Base-by-base conservation (phyloP, 208 protist species). In the Trypanosoma mega region DNA sequence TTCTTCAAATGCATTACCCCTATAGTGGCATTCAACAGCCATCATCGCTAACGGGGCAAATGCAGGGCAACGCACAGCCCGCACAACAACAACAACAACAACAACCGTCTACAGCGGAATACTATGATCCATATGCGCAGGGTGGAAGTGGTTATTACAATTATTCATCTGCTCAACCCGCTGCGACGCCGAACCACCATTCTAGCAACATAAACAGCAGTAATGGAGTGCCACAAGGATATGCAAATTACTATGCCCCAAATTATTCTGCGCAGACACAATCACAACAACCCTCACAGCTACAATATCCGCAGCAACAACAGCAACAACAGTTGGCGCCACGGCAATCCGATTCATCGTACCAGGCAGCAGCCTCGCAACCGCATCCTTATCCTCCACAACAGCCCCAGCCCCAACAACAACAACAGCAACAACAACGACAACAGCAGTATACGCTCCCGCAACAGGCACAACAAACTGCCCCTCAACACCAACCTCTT, bases 141-240 rank as follows among this genome's bases (percentile, higher is more conserved):
- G 64, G 55, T 8, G 58, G 49, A 36, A 61, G 54, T 9, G 48
- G 59, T 26, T 34, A 39, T 24, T 53, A 47, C 58, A 56, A 64
- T 51, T 39, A 18, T 31, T 39, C 9, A n/a, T 23, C 34, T 27
- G 27, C 33, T 9, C 12, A 45, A 20, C 21, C 3, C 16, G 26
- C 29, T 12, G 18, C 57, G n/a, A n/a, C n/a, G n/a, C n/a, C n/a
- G n/a, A n/a, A n/a, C n/a, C n/a, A n/a, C n/a, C n/a, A n/a, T n/a
- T n/a, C n/a, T n/a, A n/a, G n/a, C n/a, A n/a, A n/a, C n/a, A n/a
- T 23, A 14, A 55, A 1, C 30, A 24, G 44, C 46, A 1, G 1
- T 18, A 55, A 26, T 34, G 33, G 46, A 31, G 58, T 18, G 1
- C 18, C 18, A 14, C 43, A 48, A 31, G 24, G 33, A 3, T 47